Conservation (phyloP, 805 yeast species). For the Millerozyma miso region DNA sequence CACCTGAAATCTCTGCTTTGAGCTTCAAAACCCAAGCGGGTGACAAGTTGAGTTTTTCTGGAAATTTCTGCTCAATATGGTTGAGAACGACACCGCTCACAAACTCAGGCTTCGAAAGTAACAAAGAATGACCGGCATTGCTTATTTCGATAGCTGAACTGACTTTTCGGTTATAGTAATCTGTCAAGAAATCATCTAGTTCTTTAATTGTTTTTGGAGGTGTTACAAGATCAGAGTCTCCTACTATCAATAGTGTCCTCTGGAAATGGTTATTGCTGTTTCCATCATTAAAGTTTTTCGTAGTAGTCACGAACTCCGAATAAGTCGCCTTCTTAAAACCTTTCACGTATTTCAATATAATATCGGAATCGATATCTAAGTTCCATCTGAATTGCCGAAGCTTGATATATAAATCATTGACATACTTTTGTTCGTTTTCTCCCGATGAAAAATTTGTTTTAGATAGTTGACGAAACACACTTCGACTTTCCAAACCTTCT, state of each 20-base stretch:
- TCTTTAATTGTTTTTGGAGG: conserved; percentile 37
- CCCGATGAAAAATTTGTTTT: conserved; percentile 12
- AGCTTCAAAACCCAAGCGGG: conserved; percentile 69
- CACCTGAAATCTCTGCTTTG: conserved; percentile 59
- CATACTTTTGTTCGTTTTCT: conserved; percentile 2
- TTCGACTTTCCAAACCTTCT: conserved; percentile 57
- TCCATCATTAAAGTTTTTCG: conserved; percentile 32
- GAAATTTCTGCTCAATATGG: conserved; percentile 48
- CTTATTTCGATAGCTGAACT: conserved; percentile 35
- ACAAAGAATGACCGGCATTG: conserved; percentile 61
- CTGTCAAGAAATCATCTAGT: conserved; percentile 22
- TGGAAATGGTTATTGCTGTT: conserved; percentile 28
- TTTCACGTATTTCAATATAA: conserved; percentile 49
- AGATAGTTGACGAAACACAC: conserved; percentile 55
- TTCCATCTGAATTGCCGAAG: conserved; percentile 68
- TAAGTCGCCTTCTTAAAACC: conserved; percentile 45
- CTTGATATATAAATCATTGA: conserved; percentile 35
- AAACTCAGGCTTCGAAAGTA: conserved; percentile 61
- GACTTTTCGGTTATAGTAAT: conserved; percentile 20
- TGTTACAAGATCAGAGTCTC: conserved; percentile 54
- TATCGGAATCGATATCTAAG: conserved; percentile 52
- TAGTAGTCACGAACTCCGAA: conserved; percentile 42
- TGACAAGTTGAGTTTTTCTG: conserved; percentile 49
- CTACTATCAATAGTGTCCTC: conserved; percentile 56
- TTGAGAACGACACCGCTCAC: conserved; percentile 58